These are phyloP conservation scores for Colletotrichum abscissum DNA, from an alignment of 2,329 filamentous ascomycete genomes.

Conservation along the genomic window DNA sequence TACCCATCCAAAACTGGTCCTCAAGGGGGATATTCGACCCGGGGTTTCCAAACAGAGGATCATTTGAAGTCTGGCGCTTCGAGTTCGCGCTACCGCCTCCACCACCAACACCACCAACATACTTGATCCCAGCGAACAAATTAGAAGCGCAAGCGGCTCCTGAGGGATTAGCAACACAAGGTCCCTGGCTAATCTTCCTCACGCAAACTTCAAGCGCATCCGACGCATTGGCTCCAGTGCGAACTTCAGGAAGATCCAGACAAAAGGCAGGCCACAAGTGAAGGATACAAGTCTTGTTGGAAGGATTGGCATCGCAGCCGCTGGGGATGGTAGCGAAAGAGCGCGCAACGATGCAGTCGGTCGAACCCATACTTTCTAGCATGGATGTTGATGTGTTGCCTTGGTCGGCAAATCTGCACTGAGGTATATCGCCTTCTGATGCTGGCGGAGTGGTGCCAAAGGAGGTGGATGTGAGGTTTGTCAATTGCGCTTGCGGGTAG, in stretches of 20 bases:
- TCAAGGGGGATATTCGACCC: not conserved
- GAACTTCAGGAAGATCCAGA: not conserved
- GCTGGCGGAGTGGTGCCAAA: not conserved
- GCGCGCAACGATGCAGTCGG: not conserved
- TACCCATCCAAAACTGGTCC: conserved; percentile 9
- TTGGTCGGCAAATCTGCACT: not conserved
- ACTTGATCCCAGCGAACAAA: not conserved
- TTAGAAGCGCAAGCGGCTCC: conserved; percentile 3
- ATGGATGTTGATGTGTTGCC: not conserved
- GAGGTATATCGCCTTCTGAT: not conserved
- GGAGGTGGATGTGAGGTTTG: not conserved
- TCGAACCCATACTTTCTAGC: not conserved
- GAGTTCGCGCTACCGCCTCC: not conserved
- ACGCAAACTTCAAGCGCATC: not conserved
- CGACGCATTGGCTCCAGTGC: not conserved
- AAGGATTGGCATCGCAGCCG: not conserved
- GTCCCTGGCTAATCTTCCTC: conserved; percentile 2
- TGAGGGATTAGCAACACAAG: not conserved
- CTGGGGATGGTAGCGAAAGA: not conserved
- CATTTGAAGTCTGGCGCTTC: not conserved
- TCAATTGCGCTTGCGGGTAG: not conserved
- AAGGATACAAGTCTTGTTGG: not conserved
- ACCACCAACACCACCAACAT: not conserved
- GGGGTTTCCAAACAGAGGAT: not conserved
- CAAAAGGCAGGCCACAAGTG: conserved; percentile 3